A percentile compares a stretch with the other conserved stretches of the same genome.
Conservation (phyloP, 805 yeast species). For the Monosporozyma solicola region DNA sequence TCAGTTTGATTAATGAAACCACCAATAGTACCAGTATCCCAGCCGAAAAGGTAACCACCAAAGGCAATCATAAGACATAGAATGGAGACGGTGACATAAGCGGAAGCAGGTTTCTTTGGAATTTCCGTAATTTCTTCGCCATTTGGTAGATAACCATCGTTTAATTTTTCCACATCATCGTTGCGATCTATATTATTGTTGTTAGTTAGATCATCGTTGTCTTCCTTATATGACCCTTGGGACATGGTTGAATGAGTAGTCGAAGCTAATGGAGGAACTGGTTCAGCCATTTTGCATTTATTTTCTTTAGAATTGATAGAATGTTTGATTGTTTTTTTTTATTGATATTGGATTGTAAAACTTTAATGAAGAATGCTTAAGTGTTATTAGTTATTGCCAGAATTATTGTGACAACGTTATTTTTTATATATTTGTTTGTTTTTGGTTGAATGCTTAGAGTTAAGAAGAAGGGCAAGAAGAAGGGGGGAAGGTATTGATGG, state of each 20-base stretch:
- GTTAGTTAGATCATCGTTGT: background rate
- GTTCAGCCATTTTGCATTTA: background rate
- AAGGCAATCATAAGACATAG: conserved; percentile 47
- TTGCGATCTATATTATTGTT: background rate
- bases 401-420: too few species aligned
- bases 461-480: too few species aligned
- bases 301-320: background rate
- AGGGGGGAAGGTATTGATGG: too few species aligned
- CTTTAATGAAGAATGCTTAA: background rate
- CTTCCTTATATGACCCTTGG: conserved; percentile 1
- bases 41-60: conserved; percentile 54
- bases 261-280: background rate
- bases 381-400: background rate
- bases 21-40: conserved; percentile 76
- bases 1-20: conserved; percentile 57
- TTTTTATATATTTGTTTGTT: too few species aligned
- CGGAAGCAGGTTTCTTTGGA: conserved; percentile 14
- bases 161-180: conserved; percentile 13
- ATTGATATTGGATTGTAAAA: background rate
- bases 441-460: too few species aligned
- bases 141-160: conserved; percentile 7
- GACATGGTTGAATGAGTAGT: conserved; percentile 1
- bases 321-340: background rate
- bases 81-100: conserved; percentile 18
- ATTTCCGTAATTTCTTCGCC: conserved; percentile 6